phyloP scores from a whole-genome alignment of 768 basidiomycete genomes.

The Rhizopogon vulgaris region DNA sequence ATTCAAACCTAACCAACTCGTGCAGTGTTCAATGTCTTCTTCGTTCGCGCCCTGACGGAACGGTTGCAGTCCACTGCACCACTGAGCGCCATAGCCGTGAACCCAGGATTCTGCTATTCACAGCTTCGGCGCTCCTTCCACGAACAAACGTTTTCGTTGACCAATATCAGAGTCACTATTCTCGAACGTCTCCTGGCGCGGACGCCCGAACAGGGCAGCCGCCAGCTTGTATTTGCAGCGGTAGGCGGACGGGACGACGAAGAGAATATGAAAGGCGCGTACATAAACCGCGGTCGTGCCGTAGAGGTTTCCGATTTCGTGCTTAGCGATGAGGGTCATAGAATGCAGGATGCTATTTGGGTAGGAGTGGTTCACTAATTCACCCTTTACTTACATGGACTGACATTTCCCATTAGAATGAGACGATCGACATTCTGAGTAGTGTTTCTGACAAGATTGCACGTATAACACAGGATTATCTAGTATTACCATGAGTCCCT shows the following conservation, averaged over 20 bases:
- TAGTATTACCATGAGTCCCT: background rate
- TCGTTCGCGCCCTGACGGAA: slow-evolving; percentile 21
- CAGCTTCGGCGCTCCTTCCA: slow-evolving; percentile 9
- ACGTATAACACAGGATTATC: slow-evolving; percentile 10
- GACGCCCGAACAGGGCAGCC: slow-evolving; percentile 28
- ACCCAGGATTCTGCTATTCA: slow-evolving; percentile 28
- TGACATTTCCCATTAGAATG: slow-evolving; percentile 6
- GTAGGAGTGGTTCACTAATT: slow-evolving; percentile 15
- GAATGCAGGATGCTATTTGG: slow-evolving; percentile 27
- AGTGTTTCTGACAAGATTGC: slow-evolving; percentile 7
- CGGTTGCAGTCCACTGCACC: slow-evolving; percentile 14
- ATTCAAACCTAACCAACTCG: background rate
- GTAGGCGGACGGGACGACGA: slow-evolving; percentile 18
- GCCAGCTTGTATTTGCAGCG: slow-evolving; percentile 28
- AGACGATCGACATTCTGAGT: slow-evolving; percentile 15
- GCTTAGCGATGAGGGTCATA: slow-evolving; percentile 22
- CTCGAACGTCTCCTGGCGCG: slow-evolving; percentile 9
- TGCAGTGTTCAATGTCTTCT: slow-evolving; percentile 26
- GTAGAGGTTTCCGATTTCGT: slow-evolving; percentile 28
- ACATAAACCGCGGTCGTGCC: slow-evolving; percentile 6
- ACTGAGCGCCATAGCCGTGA: slow-evolving; percentile 18
- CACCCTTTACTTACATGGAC: too few relatives aligned
- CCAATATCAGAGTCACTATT: background rate
- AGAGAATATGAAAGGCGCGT: slow-evolving; percentile 16
- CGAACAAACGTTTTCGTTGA: background rate